A percentile compares a stretch with the other conserved stretches of the same genome.
phyloP scores from a whole-genome alignment of 257 asterid genomes.

The Rehmannia glutinosa region DNA sequence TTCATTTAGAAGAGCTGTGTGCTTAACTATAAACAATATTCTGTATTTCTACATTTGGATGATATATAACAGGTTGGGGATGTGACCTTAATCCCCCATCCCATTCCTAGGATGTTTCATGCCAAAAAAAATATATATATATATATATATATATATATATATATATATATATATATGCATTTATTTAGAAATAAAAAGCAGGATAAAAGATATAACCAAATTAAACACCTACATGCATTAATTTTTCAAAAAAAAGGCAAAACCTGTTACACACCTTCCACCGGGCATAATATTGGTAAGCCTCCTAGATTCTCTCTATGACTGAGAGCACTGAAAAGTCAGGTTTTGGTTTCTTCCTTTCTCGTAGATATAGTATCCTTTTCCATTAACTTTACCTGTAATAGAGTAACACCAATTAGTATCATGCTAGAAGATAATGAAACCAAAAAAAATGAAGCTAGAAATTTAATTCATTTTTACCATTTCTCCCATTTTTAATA shows the following conservation, averaged over 20 bases:
- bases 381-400: slow-evolving; percentile 89
- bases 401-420: slow-evolving; percentile 1
- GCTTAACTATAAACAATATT: no score
- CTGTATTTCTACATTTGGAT: no score
- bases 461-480: no score
- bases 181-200: not conserved
- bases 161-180: no score
- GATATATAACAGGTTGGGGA: no score
- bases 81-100: no score
- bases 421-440: slow-evolving; percentile 6
- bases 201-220: not conserved
- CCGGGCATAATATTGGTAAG: slow-evolving; percentile 77
- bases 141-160: no score
- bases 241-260: not conserved
- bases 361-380: slow-evolving; percentile 53
- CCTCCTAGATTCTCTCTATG: slow-evolving; percentile 60
- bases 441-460: not conserved
- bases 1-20: no score
- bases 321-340: slow-evolving; percentile 54
- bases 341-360: slow-evolving; percentile 68
- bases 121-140: no score
- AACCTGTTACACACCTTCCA: slow-evolving; percentile 68
- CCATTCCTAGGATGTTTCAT: no score
- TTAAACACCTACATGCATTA: not conserved
- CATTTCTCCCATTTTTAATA: slow-evolving; percentile 79